These are phyloP conservation scores for Termitomyces heimii DNA, from an alignment of 768 basidiomycete genomes.

Conservation along the genomic window DNA sequence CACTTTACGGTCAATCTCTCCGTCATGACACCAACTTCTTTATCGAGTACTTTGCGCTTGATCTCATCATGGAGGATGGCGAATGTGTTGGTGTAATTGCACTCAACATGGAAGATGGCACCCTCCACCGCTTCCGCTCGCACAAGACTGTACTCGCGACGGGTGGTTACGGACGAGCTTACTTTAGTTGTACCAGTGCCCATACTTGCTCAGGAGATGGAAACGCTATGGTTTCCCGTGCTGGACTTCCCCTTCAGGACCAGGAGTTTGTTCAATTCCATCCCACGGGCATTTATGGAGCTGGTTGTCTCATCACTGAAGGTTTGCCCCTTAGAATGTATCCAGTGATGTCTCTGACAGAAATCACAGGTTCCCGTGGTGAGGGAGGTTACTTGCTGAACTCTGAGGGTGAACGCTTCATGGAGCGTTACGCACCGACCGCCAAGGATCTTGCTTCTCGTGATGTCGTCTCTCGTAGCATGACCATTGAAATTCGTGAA, in stretches of 20 bases:
- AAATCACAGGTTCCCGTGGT: slow-evolving; percentile 80
- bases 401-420: slow-evolving; percentile 98
- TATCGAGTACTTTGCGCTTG: slow-evolving; percentile 99
- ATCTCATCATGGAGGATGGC: slow-evolving; percentile 97
- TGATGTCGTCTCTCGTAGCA: slow-evolving; percentile 98
- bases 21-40: slow-evolving; percentile 99
- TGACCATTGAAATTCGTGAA: slow-evolving; percentile 98
- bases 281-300: slow-evolving; percentile 98
- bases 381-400: slow-evolving; percentile 99
- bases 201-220: slow-evolving; percentile 99
- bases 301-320: slow-evolving; percentile 98
- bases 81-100: slow-evolving; percentile 99
- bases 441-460: slow-evolving; percentile 99
- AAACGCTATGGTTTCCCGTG: slow-evolving; percentile 96
- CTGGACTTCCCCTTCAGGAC: slow-evolving; percentile 95
- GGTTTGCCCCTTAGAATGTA: slow-evolving; percentile 37
- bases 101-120: slow-evolving; percentile 99
- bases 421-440: slow-evolving; percentile 99
- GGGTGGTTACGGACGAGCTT: slow-evolving; percentile 95
- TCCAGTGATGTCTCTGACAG: background rate
- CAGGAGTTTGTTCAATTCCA: slow-evolving; percentile 99
- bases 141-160: slow-evolving; percentile 99
- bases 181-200: slow-evolving; percentile 98
- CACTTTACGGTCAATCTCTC: slow-evolving; percentile 97
- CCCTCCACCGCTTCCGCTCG: slow-evolving; percentile 94